A percentile compares a stretch with the other conserved stretches of the same genome.
These are phyloP conservation scores for Dioscorea dumetorum DNA, from an alignment of 106 monocot species.

Conservation along the genomic window DNA sequence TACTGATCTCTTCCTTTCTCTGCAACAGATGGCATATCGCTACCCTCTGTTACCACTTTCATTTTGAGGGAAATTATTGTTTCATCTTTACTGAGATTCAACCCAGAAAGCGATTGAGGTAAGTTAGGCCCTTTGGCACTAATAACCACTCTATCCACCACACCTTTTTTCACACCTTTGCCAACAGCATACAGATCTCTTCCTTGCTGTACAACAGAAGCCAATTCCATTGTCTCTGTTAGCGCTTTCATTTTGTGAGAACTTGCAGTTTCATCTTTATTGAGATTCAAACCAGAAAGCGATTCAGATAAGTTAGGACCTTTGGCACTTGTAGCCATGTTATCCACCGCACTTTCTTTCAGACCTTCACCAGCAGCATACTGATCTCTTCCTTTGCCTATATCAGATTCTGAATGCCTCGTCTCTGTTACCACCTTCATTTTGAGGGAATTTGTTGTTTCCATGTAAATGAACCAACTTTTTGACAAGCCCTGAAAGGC, in stretches of 20 bases:
- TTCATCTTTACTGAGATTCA: neutral
- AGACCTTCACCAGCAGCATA: neutral
- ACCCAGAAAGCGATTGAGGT: neutral
- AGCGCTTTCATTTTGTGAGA: too few species aligned
- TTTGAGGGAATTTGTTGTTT: slow-evolving; percentile 8
- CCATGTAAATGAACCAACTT: slow-evolving; percentile 26
- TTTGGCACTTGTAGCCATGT: neutral
- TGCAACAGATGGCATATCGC: neutral
- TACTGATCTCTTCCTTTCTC: neutral
- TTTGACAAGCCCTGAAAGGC: slow-evolving; percentile 11
- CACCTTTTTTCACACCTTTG: neutral
- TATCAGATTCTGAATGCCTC: neutral
- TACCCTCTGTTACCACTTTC: neutral
- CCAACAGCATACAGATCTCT: neutral
- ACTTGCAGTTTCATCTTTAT: neutral
- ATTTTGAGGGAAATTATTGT: slow-evolving; percentile 2
- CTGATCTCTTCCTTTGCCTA: neutral
- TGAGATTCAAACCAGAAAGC: neutral
- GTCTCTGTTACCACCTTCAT: neutral
- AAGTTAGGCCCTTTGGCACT: neutral
- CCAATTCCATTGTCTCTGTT: too few species aligned
- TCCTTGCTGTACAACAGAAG: neutral
- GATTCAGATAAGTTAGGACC: neutral
- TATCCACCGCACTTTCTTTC: neutral
- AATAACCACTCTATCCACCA: neutral